Percentiles rank a stretch among this genome's conserved stretches.
Evolutionary conservation across 176 grass and related monocot species (phyloP).

Genomic region (Phragmites australis): DNA sequence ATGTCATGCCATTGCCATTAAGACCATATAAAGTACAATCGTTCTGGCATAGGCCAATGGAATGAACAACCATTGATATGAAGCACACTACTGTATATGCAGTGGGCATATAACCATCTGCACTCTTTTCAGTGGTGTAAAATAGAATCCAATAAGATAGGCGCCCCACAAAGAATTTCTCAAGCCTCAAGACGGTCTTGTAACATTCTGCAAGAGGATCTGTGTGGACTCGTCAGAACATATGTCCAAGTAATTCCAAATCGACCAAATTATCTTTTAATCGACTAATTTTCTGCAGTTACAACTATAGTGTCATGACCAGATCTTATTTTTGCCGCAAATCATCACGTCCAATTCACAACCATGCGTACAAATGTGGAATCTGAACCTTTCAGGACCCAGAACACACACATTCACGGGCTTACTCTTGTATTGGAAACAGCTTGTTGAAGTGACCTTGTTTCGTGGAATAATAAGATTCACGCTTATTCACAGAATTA

Average conservation of each 20-base stretch:
- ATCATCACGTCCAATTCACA: neutral
- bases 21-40: neutral
- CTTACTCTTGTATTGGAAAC: constrained; percentile 11
- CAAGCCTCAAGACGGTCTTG: too few relatives aligned
- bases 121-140: too few relatives aligned
- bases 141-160: too few relatives aligned
- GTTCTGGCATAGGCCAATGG: neutral
- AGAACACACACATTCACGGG: constrained; percentile 1
- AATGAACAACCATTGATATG: too few relatives aligned
- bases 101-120: neutral
- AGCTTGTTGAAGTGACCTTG: constrained; percentile 16
- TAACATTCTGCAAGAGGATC: too few relatives aligned
- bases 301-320: constrained; percentile 2
- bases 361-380: constrained; percentile 1
- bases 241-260: too few relatives aligned
- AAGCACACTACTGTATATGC: too few relatives aligned
- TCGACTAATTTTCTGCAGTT: neutral
- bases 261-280: constrained; percentile 6
- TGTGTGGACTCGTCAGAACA: too few relatives aligned
- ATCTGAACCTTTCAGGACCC: constrained; percentile 6
- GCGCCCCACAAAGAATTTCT: too few relatives aligned
- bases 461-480: neutral
- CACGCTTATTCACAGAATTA: constrained; percentile 38
- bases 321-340: constrained; percentile 34
- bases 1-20: neutral